phyloP scores from a whole-genome alignment of 2,329 filamentous ascomycete genomes.

The Phaeosphaeria sp. region DNA sequence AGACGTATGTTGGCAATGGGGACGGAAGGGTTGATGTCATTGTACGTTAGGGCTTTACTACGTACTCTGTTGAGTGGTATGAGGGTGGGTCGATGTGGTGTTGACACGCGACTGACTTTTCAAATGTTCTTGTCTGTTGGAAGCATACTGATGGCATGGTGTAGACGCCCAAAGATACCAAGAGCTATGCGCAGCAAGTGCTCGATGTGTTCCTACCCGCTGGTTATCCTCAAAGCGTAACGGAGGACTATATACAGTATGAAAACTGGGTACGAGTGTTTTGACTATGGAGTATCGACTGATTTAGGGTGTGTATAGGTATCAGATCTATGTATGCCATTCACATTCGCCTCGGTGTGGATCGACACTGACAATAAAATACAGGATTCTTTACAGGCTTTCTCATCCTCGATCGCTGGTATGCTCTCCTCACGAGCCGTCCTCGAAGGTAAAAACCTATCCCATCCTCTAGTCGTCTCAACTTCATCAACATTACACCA shows the following conservation, averaged over 20 bases:
- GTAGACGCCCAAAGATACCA: slow-evolving; percentile 10
- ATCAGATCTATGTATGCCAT: slow-evolving; percentile 69
- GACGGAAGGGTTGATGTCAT: slow-evolving; percentile 56
- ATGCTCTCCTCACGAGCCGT: slow-evolving; percentile 83
- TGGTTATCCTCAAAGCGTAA: slow-evolving; percentile 88
- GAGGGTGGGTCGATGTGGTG: too few species aligned
- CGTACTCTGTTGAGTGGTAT: too few species aligned
- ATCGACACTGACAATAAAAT: neutral
- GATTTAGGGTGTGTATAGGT: slow-evolving; percentile 51
- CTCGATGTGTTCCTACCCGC: slow-evolving; percentile 82
- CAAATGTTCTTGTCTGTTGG: neutral
- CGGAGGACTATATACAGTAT: slow-evolving; percentile 78
- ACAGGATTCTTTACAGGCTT: slow-evolving; percentile 80
- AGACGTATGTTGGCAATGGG: slow-evolving; percentile 55
- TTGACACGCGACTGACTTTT: neutral
- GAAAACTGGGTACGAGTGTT: neutral
- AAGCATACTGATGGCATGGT: slow-evolving; percentile 1
- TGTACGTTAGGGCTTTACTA: slow-evolving; percentile 34
- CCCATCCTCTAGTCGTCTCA: neutral
- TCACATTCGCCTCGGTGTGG: slow-evolving; percentile 4
- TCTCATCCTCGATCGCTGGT: slow-evolving; percentile 80
- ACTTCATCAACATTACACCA: neutral
- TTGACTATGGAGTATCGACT: slow-evolving; percentile 1
- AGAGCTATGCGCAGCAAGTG: slow-evolving; percentile 45
- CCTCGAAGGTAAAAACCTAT: slow-evolving; percentile 64